A percentile compares a stretch with the other conserved stretches of the same genome.
phyloP scores from a whole-genome alignment of 148 eudicot species.

The Pharnaceum exiguum region DNA sequence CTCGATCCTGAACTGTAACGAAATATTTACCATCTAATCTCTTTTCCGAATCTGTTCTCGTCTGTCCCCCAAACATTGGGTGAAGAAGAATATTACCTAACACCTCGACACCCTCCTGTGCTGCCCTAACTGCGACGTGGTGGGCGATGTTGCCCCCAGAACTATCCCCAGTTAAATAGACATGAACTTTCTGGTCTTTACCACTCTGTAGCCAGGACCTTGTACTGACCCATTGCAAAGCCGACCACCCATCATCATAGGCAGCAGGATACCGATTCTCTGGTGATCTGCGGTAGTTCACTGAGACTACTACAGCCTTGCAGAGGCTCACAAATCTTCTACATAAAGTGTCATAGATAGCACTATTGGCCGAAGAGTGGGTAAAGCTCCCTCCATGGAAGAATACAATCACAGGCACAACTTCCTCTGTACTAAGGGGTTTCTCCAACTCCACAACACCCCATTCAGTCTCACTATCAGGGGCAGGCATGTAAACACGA shows the following conservation, averaged over 20 bases:
- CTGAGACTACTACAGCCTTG: slow-evolving; percentile 71
- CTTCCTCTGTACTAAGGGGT: slow-evolving; percentile 45
- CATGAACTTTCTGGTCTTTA: slow-evolving; percentile 39
- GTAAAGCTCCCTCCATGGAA: slow-evolving; percentile 88
- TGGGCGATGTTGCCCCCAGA: slow-evolving; percentile 89
- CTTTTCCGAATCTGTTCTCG: slow-evolving; percentile 55
- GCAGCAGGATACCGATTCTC: slow-evolving; percentile 72
- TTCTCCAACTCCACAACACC: slow-evolving; percentile 40
- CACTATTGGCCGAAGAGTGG: slow-evolving; percentile 71
- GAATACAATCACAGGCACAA: slow-evolving; percentile 70
- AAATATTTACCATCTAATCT: slow-evolving; percentile 71
- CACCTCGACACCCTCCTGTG: slow-evolving; percentile 51
- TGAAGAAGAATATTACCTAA: slow-evolving; percentile 62
- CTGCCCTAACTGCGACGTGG: slow-evolving; percentile 67
- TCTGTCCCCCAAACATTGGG: slow-evolving; percentile 68
- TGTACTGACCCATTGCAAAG: slow-evolving; percentile 68
- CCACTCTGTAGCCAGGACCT: slow-evolving; percentile 66
- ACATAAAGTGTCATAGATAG: slow-evolving; percentile 71
- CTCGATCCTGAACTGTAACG: slow-evolving; percentile 65
- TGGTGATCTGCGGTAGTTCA: slow-evolving; percentile 68
- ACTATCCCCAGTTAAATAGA: slow-evolving; percentile 78
- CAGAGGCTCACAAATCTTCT: slow-evolving; percentile 57
- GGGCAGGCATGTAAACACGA: slow-evolving; percentile 50
- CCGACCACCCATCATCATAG: slow-evolving; percentile 79
- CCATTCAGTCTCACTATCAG: slow-evolving; percentile 23